Conservation (phyloP, 305 asterid species). For the Withania somnifera region DNA sequence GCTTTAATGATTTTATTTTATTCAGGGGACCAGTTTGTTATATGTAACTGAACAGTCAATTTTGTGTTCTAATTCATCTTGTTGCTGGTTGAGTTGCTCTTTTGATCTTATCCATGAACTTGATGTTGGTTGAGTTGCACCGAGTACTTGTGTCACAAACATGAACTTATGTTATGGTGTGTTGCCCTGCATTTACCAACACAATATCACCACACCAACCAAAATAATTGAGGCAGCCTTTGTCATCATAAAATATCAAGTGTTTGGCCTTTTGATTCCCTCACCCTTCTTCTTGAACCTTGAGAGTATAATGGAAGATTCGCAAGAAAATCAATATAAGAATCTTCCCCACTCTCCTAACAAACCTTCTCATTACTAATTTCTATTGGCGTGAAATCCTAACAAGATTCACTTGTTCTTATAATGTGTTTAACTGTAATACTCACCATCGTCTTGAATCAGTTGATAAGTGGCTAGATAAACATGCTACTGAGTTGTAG, state of each 20-base stretch:
- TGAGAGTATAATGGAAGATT: not conserved
- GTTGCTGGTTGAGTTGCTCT: not conserved
- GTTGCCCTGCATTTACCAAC: not conserved
- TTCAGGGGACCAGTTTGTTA: not conserved
- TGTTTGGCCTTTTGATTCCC: not conserved
- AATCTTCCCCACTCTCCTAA: not conserved
- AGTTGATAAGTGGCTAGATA: not conserved
- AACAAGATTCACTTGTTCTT: not conserved
- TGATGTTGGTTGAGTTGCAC: no score
- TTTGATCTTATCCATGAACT: not conserved
- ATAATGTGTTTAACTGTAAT: not conserved
- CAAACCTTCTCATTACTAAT: not conserved
- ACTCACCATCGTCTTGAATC: not conserved
- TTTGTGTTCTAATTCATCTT: not conserved
- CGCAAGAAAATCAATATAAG: not conserved
- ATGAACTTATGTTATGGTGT: not conserved
- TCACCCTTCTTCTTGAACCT: not conserved
- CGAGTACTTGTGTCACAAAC: no score
- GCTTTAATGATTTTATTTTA: not conserved
- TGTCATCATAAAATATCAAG: not conserved
- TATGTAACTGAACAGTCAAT: not conserved
- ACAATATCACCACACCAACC: not conserved
- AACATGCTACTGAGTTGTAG: not conserved
- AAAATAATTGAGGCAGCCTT: not conserved
- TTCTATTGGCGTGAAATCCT: not conserved